Evolutionary conservation across 192 early-diverging fungal genomes (phyloP).

Genomic region (Coemansia sp.): DNA sequence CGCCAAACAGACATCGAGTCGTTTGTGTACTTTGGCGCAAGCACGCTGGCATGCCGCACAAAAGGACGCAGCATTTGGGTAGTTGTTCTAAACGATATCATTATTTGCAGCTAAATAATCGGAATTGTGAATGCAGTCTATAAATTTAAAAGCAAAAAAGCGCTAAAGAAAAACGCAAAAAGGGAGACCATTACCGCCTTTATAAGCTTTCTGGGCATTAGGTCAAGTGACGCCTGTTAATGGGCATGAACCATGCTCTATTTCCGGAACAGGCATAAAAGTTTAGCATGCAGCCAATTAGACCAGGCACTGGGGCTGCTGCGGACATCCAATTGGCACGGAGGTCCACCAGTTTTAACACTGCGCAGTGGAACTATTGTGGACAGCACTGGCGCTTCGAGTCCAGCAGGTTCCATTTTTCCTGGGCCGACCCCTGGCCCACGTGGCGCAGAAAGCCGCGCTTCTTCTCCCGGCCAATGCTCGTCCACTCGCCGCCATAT

Average conservation of each 20-base stretch:
- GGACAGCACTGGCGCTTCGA: slow-evolving; percentile 7
- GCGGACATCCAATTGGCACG: background rate
- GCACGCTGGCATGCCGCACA: background rate
- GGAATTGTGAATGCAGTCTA: background rate
- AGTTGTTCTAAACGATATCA: too few species aligned
- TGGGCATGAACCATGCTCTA: background rate
- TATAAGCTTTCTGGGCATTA: background rate
- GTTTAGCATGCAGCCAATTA: background rate
- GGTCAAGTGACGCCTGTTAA: background rate
- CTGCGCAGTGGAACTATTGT: background rate
- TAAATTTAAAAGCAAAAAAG: background rate
- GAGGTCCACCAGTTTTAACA: background rate
- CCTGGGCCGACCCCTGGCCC: slow-evolving; percentile 24
- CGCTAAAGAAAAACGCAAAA: slow-evolving; percentile 3
- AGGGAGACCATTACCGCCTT: slow-evolving; percentile 5
- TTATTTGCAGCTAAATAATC: too few species aligned
- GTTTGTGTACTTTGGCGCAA: background rate
- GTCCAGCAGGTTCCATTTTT: slow-evolving; percentile 23
- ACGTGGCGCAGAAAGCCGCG: slow-evolving; percentile 36
- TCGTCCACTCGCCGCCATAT: slow-evolving; percentile 82
- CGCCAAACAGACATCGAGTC: slow-evolving; percentile 2
- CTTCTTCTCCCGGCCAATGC: slow-evolving; percentile 66
- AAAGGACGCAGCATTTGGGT: background rate
- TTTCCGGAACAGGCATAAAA: background rate
- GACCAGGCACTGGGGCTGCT: background rate